Percentiles rank a stretch among this genome's conserved stretches.
These are phyloP conservation scores for Pterulicium gracile DNA, from an alignment of 1,284 basidiomycete genomes.

Conservation along the genomic window DNA sequence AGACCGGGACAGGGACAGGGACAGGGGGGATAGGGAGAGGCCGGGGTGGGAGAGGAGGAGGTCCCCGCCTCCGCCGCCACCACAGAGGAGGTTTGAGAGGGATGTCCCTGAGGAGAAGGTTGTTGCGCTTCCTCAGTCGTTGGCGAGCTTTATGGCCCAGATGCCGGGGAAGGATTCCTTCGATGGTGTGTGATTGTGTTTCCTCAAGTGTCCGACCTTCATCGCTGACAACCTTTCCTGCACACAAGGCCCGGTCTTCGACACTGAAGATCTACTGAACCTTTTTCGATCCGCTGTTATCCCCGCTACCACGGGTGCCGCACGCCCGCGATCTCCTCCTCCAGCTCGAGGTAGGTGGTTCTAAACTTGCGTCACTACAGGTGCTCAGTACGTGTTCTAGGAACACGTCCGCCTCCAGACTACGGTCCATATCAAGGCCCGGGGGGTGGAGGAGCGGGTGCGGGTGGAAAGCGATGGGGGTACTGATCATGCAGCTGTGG, in stretches of 20 bases:
- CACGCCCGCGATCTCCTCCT: slow-evolving; percentile 41
- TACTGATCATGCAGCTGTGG: no score
- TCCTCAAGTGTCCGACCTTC: slow-evolving; percentile 10
- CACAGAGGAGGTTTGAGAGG: slow-evolving; percentile 32
- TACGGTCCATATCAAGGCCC: slow-evolving; percentile 65
- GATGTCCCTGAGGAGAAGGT: slow-evolving; percentile 44
- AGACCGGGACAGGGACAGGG: slow-evolving; percentile 23
- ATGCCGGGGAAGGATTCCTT: slow-evolving; percentile 64
- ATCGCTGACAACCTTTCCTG: slow-evolving; percentile 8
- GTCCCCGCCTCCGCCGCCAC: slow-evolving; percentile 22
- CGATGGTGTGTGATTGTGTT: slow-evolving; percentile 55
- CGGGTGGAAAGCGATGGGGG: no score
- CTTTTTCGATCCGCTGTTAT: slow-evolving; percentile 69
- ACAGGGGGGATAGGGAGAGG: no score
- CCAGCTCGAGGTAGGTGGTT: slow-evolving; percentile 27
- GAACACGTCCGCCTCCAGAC: slow-evolving; percentile 54
- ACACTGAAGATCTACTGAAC: slow-evolving; percentile 79
- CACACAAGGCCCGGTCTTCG: slow-evolving; percentile 64
- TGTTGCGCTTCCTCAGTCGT: slow-evolving; percentile 50
- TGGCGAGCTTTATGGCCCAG: slow-evolving; percentile 75
- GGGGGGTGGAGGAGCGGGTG: slow-evolving; percentile 10
- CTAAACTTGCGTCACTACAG: slow-evolving; percentile 5
- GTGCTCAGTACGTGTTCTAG: slow-evolving; percentile 15
- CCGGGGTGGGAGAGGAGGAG: slow-evolving; percentile 34
- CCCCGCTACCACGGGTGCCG: slow-evolving; percentile 38